Base-by-base conservation (phyloP, 139 green algal species). In the Coelastrella sp. region DNA sequence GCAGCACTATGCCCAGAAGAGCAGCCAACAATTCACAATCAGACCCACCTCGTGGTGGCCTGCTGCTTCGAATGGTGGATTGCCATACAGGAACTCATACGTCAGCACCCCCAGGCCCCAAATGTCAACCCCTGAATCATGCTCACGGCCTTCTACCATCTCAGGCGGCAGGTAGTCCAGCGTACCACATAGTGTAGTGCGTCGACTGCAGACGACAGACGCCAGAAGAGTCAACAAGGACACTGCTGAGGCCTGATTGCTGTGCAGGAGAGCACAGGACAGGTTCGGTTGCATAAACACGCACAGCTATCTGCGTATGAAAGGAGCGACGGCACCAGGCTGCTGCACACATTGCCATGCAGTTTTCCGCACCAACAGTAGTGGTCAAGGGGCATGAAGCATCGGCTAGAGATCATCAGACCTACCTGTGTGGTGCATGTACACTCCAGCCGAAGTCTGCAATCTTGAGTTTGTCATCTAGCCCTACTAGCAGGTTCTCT, bases 81-180 rank as follows among this genome's bases (percentile, higher is more conserved):
- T 65, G 47, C 98, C 98, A 68, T 95, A 97, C 74, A 99, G 92
- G 92, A 99, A 99, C 95, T 99, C 98, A 90, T 99, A 99, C 77
- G 93, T 95, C 56, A 99, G 95, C 90, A 99, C 97, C 57, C 98
- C 98, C 81, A 99, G 92, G 74, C 94, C 97, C 98, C 98, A 99
- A 76, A 99, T 94, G 93, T 99, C 98, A 76, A 99, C 95, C 14
- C 75, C 89, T 23, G 60, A 22, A 86, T 94, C 94, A 80, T 97
- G 96, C 66, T 94, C 91, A 17, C 86, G 85, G 10, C 96, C 96
- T 90, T 98, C 96, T 58, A 99, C 95, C 98, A 99, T 99, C 93
- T 99, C 98, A 0, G 98, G 98, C 0, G 98, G 96, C 86, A 99
- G 95, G 93, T 99, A 99, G 95, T 99, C 98, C 75, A 99, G 95